Base-by-base conservation (phyloP, 495 filamentous ascomycete species). In the Penicillium roqueforti region DNA sequence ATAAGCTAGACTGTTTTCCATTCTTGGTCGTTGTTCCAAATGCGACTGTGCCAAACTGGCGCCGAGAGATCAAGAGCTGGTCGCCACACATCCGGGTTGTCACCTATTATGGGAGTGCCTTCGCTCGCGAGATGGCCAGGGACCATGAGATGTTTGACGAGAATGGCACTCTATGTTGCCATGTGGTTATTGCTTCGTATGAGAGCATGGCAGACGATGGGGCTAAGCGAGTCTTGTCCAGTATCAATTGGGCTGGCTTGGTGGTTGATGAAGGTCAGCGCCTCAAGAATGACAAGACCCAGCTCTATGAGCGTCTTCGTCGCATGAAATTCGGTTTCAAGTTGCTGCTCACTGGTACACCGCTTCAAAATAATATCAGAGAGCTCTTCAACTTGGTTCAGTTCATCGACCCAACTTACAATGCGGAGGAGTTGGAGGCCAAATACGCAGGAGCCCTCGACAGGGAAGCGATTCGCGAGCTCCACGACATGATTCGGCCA, bases 211-310 rank as follows among this genome's bases (percentile, higher is more conserved):
- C 85, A 28, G 85, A 90, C 39, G 78, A 83, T 3, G 81, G 81
- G 47, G 83, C 83, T 38, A 76, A 77, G 18, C 70, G 62, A 29
- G 79, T 86, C 18, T 87, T 97, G 53, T 72, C 74, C 7, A 71
- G 63, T 18, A 80, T 92, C 18, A 83, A 82, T 19, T 99, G 95
- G 95, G 84, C 84, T 44, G 92, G 88, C 5, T 71, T 99, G 28
- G 80, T 99, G 36, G 90, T 97, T 10, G 95, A 99, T 61, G 95
- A 99, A 74, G 95, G 93, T 11, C 95, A 99, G 62, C 84, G 95
- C 4, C 75, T 99, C 43, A 99, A 99, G 69, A 97, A 93, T 56
- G 92, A 97, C 59, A 84, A 87, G 61, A 91, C 86, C 38, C 73
- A 82, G 9, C 83, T 97, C 4, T 97, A 97, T 67, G 76, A 75